Base-by-base conservation (phyloP, 805 yeast genomes). In the Yarrowia divulgata region DNA sequence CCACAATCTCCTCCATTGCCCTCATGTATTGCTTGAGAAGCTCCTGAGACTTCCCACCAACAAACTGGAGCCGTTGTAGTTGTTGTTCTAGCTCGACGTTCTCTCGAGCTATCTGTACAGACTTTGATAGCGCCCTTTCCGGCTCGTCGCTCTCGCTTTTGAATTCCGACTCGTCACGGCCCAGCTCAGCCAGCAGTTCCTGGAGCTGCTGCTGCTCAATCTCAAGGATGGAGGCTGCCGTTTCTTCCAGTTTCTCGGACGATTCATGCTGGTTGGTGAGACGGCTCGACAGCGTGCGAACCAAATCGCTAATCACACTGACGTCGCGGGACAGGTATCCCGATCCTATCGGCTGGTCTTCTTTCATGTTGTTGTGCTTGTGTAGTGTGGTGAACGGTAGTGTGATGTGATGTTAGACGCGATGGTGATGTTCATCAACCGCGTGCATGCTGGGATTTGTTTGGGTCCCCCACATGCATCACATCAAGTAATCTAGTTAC, bases 301-400 rank as follows among this genome's bases (percentile, higher is more conserved):
- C 66, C 13, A 60, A 43, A 8, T 60, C 66, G 52, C 66, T 60
- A 18, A 60, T 42, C 18, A 45, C 52, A 12, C 42, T 18, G 52
- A 60, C 66, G 23, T 60, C 66, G 8, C 66, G 66, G 5, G 66
- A 43, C 52, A 60, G 66, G 42, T 60, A 60, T 14, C 66, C 66
- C 18, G 66, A 60, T 8, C 66, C 66, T 43, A 60, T 45, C 32
- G 66, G 52, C 16, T 60, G 66, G 32, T 60, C 66, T 34, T 60
- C 66, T 45, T 45, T 60, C 66, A 60, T 60, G 39, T 39, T 39
- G 62, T 23, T 16, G 23, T 23, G 48, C 14, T 14, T 14, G 43
- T 12, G 29, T 23, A 4, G 29, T 23, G 29, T 23, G 29, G 4
- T 23, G 29, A 23, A 23, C 29, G 29, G 29, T 23, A 23, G n/a